Evolutionary conservation across 345 rosid species (phyloP).

Genomic region (Populus pruinosa): DNA sequence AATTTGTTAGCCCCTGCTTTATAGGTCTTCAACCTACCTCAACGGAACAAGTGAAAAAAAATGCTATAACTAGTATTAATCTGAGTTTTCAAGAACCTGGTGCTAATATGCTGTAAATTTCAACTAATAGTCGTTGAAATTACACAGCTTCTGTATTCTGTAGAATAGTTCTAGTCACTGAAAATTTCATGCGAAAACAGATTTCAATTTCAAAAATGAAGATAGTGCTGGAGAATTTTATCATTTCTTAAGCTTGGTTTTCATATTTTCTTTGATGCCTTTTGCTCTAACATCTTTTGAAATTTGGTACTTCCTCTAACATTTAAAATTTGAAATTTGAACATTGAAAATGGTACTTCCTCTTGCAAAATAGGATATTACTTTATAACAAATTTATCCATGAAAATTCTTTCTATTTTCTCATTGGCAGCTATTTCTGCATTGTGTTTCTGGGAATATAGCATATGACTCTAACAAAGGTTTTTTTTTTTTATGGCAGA

Average conservation of each 20-base stretch:
- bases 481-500: constrained; percentile 49
- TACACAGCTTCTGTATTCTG: too few species aligned
- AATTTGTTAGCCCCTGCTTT: background rate
- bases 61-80: too few species aligned
- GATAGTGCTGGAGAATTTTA: background rate
- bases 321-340: too few species aligned
- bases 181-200: too few species aligned
- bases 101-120: too few species aligned
- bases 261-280: background rate
- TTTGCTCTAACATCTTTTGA: background rate
- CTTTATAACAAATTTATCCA: background rate
- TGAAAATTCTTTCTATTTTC: constrained; percentile 2
- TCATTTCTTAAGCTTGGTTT: background rate
- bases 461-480: constrained; percentile 8
- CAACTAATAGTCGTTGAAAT: too few species aligned
- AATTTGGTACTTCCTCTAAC: background rate
- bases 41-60: too few species aligned
- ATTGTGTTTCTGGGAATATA: constrained; percentile 2
- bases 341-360: background rate
- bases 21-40: background rate
- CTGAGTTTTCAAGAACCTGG: too few species aligned
- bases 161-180: too few species aligned
- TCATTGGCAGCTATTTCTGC: constrained; percentile 1
- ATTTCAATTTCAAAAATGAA: too few species aligned
- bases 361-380: background rate